These are phyloP conservation scores for Fusarium sp. DNA, from an alignment of 2,329 filamentous ascomycete species.

Conservation along the genomic window DNA sequence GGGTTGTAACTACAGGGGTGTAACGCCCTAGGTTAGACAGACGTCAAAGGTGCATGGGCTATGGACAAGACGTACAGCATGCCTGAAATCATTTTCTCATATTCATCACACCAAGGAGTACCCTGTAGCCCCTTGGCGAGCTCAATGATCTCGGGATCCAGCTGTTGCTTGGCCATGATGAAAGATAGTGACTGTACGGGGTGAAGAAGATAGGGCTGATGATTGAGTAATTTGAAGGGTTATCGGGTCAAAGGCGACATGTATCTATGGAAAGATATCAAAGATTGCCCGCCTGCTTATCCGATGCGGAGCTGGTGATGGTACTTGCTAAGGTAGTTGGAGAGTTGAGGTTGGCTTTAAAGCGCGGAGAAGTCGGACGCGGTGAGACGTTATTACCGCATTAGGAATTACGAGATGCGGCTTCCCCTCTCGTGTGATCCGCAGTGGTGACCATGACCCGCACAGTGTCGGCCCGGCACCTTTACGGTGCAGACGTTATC, in stretches of 20 bases:
- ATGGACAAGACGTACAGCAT: constrained; percentile 32
- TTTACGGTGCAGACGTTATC: background rate
- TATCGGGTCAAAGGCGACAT: background rate
- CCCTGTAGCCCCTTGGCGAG: constrained; percentile 33
- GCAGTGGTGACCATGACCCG: background rate
- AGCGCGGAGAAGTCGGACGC: background rate
- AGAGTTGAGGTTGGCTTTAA: constrained; percentile 5
- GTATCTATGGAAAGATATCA: background rate
- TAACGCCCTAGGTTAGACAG: background rate
- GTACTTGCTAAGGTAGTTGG: background rate
- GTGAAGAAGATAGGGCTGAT: background rate
- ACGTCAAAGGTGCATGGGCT: background rate
- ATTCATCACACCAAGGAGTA: constrained; percentile 42
- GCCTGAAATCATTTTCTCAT: constrained; percentile 45
- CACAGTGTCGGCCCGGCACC: background rate
- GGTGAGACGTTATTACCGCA: background rate
- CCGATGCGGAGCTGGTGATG: background rate
- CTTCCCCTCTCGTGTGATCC: background rate
- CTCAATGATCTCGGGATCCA: constrained; percentile 36
- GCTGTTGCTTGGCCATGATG: constrained; percentile 37
- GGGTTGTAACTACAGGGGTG: constrained; percentile 37
- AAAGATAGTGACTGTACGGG: background rate
- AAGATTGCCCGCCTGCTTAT: background rate
- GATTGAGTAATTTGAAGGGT: background rate
- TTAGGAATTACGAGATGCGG: background rate